Conservation (phyloP, 306 rosid species). For the Styphnolobium japonicum region DNA sequence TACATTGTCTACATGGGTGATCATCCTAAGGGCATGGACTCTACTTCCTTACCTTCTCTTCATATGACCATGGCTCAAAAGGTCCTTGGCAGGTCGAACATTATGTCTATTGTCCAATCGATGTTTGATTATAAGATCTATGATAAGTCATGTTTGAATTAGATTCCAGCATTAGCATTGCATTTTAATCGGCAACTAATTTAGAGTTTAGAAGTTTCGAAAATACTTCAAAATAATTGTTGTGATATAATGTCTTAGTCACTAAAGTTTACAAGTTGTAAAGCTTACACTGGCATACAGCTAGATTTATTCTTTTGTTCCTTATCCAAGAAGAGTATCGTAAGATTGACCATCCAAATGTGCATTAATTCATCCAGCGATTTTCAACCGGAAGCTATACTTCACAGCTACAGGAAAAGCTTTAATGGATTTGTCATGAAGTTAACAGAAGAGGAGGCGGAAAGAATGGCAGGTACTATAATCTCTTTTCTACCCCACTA, state of each 20-base stretch:
- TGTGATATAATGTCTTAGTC: no score
- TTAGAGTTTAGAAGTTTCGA: background rate
- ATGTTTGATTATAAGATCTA: background rate
- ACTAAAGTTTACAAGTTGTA: no score
- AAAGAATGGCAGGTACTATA: constrained; percentile 23
- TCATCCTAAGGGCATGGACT: constrained; percentile 25
- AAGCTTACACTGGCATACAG: background rate
- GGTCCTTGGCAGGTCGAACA: constrained; percentile 30
- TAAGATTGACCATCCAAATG: background rate
- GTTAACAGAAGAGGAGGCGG: constrained; percentile 33
- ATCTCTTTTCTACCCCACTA: no score
- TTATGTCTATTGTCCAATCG: background rate
- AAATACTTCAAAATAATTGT: background rate
- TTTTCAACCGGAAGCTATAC: constrained; percentile 8
- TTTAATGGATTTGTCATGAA: constrained; percentile 39
- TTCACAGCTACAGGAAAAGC: constrained; percentile 40
- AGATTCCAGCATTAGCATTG: background rate
- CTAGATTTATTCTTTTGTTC: background rate
- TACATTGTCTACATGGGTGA: constrained; percentile 47
- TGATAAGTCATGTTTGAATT: background rate
- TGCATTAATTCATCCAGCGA: background rate
- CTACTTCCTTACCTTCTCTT: constrained; percentile 21
- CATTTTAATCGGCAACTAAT: background rate
- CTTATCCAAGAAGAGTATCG: background rate
- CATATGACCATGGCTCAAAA: constrained; percentile 37